Conservation (phyloP, 2,329 filamentous ascomycete species). For the Alternaria arborescens region DNA sequence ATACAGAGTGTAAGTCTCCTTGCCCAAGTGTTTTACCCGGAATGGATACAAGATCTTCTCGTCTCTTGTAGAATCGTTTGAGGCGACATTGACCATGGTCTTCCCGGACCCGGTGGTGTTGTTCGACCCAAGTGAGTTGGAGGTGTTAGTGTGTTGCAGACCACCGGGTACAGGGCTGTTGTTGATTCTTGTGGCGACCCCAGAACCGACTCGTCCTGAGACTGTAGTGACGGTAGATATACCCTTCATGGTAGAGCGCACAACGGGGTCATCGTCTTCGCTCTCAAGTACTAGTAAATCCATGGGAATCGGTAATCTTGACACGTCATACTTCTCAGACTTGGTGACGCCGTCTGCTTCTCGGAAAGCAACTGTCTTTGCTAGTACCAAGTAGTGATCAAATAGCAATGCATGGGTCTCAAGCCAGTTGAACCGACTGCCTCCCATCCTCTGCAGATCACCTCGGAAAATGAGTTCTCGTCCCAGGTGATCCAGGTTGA, state of each 20-base stretch:
- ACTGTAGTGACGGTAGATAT: constrained; percentile 67
- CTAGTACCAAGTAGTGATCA: constrained; percentile 93
- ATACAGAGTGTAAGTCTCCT: constrained; percentile 91
- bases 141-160: constrained; percentile 74
- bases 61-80: constrained; percentile 68
- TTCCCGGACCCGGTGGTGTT: constrained; percentile 62
- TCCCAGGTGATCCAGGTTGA: constrained; percentile 94
- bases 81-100: constrained; percentile 57
- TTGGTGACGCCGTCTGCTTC: constrained; percentile 77
- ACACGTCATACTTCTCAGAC: constrained; percentile 88
- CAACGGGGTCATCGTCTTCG: constrained; percentile 87
- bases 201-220: constrained; percentile 51
- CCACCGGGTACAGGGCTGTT: constrained; percentile 57
- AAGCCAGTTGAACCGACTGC: constrained; percentile 89
- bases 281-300: constrained; percentile 92
- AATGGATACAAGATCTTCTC: constrained; percentile 89
- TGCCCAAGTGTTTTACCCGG: constrained; percentile 92
- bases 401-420: constrained; percentile 94
- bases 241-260: constrained; percentile 77
- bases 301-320: constrained; percentile 95
- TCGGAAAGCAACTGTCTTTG: constrained; percentile 75
- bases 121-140: constrained; percentile 63
- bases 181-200: constrained; percentile 60
- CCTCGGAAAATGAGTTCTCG: constrained; percentile 88
- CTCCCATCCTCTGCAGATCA: constrained; percentile 87